Evolutionary conservation across 768 basidiomycete genomes (phyloP).

Genomic region (Pholiota microspora): DNA sequence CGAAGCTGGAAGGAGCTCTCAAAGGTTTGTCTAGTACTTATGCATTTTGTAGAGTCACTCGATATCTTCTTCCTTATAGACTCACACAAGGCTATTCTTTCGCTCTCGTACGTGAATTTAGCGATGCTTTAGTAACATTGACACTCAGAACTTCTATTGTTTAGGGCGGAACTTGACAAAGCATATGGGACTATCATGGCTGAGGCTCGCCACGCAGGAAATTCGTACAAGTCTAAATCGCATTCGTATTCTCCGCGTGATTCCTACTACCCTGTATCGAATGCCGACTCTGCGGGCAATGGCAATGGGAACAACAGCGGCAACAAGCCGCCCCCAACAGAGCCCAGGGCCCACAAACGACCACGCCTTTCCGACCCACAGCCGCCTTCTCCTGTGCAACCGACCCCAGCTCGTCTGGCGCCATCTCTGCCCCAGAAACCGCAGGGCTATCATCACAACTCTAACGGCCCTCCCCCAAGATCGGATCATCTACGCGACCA

Average conservation of each 20-base stretch:
- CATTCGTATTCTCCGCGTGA: slow-evolving; percentile 49
- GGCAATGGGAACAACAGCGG: slow-evolving; percentile 26
- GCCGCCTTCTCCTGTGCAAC: slow-evolving; percentile 24
- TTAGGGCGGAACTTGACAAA: slow-evolving; percentile 75
- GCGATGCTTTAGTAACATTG: slow-evolving; percentile 7
- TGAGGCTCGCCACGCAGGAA: slow-evolving; percentile 38
- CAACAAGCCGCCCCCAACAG: slow-evolving; percentile 67
- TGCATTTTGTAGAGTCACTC: slow-evolving; percentile 10
- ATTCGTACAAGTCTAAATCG: slow-evolving; percentile 32
- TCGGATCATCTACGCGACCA: slow-evolving; percentile 8
- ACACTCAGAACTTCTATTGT: slow-evolving; percentile 6
- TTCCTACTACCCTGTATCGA: slow-evolving; percentile 29
- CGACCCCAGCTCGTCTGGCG: slow-evolving; percentile 22
- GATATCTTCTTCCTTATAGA: slow-evolving; percentile 42
- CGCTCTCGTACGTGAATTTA: slow-evolving; percentile 61
- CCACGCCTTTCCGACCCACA: slow-evolving; percentile 63
- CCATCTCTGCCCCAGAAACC: slow-evolving; percentile 28
- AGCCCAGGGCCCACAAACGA: slow-evolving; percentile 79
- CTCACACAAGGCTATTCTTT: slow-evolving; percentile 70
- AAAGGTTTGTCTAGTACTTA: slow-evolving; percentile 51
- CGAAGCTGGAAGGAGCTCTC: slow-evolving; percentile 70
- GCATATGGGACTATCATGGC: slow-evolving; percentile 62
- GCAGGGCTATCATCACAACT: slow-evolving; percentile 14
- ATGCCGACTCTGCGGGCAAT: slow-evolving; percentile 23
- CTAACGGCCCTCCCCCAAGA: slow-evolving; percentile 14